A percentile compares a stretch with the other conserved stretches of the same genome.
Evolutionary conservation across 345 rosid species (phyloP).

Genomic region (Citrus glauca): DNA sequence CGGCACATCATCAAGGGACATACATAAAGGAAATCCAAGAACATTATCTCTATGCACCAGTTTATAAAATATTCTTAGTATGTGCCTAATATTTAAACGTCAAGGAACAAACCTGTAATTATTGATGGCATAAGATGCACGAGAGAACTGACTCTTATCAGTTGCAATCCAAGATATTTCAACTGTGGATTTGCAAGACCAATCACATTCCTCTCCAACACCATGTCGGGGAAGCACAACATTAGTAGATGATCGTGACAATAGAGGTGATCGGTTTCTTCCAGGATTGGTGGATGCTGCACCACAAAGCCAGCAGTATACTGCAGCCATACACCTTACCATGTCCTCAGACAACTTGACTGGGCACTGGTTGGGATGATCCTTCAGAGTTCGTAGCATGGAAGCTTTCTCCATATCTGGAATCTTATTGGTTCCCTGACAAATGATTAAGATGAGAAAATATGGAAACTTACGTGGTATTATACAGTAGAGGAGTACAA

Average conservation of each 20-base stretch:
- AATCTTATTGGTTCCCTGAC: constrained; percentile 34
- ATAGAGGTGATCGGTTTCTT: constrained; percentile 43
- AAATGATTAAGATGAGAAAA: constrained; percentile 12
- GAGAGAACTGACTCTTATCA: constrained; percentile 59
- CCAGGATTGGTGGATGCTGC: constrained; percentile 37
- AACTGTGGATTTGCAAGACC: constrained; percentile 67
- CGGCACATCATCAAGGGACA: neutral
- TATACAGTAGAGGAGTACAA: neutral
- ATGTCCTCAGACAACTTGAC: constrained; percentile 88
- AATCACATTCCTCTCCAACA: constrained; percentile 45
- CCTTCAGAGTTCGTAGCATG: constrained; percentile 54
- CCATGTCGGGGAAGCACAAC: constrained; percentile 50
- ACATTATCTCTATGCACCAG: neutral
- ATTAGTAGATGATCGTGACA: constrained; percentile 66
- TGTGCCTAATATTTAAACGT: neutral
- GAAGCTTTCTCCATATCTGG: constrained; percentile 34
- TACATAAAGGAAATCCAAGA: neutral
- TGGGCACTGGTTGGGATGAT: constrained; percentile 79
- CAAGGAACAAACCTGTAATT: constrained; percentile 60
- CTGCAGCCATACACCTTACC: constrained; percentile 85
- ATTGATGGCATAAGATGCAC: constrained; percentile 65
- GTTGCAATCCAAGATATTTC: constrained; percentile 76
- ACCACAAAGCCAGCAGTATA: constrained; percentile 73
- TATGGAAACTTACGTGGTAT: neutral
- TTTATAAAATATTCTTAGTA: neutral